Conservation (phyloP, 1,284 basidiomycete genomes). For the Coniferiporia weirii region DNA sequence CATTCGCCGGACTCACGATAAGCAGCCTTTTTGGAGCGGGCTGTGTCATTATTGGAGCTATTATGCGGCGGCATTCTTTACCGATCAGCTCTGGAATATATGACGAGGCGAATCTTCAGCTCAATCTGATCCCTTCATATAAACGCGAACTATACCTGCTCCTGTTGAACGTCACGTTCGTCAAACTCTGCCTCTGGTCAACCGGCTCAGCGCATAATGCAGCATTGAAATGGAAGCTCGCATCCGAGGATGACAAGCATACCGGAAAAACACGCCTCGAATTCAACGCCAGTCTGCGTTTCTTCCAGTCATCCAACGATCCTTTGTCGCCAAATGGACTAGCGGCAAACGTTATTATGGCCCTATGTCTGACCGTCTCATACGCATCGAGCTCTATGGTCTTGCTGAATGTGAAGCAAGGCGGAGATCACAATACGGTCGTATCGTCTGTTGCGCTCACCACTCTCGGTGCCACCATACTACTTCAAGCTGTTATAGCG, state of each 20-base stretch:
- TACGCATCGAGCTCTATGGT: slow-evolving; percentile 7
- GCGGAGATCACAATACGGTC: not conserved
- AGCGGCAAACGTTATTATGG: not conserved
- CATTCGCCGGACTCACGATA: not conserved
- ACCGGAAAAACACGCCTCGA: not conserved
- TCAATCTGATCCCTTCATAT: not conserved
- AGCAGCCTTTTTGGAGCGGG: not conserved
- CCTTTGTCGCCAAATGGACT: not conserved
- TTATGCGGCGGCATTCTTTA: not conserved
- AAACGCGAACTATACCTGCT: slow-evolving; percentile 2
- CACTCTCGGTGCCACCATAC: not conserved
- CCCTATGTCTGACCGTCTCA: not conserved
- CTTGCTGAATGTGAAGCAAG: not conserved
- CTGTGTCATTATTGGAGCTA: not conserved
- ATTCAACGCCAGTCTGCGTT: not conserved
- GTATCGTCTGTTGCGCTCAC: not conserved
- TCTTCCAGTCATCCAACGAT: not conserved
- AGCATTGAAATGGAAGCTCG: not conserved
- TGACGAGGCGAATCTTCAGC: not conserved
- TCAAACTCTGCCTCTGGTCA: not conserved
- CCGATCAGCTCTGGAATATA: not conserved
- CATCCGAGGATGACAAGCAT: not conserved
- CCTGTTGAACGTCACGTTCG: not conserved
- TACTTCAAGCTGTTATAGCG: not conserved
- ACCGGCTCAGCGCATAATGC: not conserved